Percentiles rank a stretch among this genome's conserved stretches.
Evolutionary conservation across 768 basidiomycete species (phyloP).

Genomic region (Termitomyces sp.): DNA sequence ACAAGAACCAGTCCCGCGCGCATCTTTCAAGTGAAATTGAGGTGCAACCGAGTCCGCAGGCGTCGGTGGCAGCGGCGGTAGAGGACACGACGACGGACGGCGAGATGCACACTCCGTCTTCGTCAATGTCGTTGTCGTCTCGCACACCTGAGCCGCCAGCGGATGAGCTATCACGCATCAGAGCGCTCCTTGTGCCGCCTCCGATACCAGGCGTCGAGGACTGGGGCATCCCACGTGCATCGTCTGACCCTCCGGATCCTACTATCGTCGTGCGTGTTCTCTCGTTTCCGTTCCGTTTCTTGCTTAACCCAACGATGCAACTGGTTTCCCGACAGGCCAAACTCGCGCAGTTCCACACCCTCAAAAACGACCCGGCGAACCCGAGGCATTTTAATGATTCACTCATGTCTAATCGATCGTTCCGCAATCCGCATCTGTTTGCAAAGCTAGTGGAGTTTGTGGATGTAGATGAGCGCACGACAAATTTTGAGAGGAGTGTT

Average conservation of each 20-base stretch:
- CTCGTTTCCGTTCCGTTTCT: too few species aligned
- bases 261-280: constrained; percentile 50
- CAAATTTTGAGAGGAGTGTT: constrained; percentile 68
- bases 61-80: too few species aligned
- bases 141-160: constrained; percentile 9
- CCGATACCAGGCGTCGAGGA: constrained; percentile 62
- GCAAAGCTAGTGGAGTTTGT: constrained; percentile 93
- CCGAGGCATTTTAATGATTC: constrained; percentile 95
- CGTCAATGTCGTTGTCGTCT: too few species aligned
- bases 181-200: constrained; percentile 58
- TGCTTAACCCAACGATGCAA: too few species aligned
- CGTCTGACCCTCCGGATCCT: constrained; percentile 56
- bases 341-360: constrained; percentile 69
- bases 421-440: constrained; percentile 95
- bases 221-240: constrained; percentile 75
- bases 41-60: too few species aligned
- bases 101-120: constrained; percentile 9
- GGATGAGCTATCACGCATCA: constrained; percentile 56
- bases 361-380: constrained; percentile 60
- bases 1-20: too few species aligned
- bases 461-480: constrained; percentile 86
- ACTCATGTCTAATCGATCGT: constrained; percentile 87
- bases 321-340: constrained; percentile 54
- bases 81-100: constrained; percentile 12
- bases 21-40: too few species aligned